phyloP scores from a whole-genome alignment of 805 yeast genomes.

The Saccharomycopsis guyanensis region DNA sequence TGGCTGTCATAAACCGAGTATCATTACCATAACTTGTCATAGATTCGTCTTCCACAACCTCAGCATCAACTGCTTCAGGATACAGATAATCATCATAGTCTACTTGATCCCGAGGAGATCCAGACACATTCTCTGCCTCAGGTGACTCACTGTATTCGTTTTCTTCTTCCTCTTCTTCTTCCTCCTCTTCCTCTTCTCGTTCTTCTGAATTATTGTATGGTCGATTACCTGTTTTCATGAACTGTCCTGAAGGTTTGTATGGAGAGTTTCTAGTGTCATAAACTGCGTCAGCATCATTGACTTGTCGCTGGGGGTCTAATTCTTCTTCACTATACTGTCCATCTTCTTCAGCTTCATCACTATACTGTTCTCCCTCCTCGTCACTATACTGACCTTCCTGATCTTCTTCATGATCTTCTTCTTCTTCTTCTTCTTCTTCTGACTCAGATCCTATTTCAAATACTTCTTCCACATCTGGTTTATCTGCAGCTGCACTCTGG shows the following conservation, averaged over 20 bases:
- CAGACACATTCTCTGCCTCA: neutral
- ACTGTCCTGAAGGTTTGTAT: no score
- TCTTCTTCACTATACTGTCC: slow-evolving; percentile 35
- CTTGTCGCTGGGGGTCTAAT: neutral
- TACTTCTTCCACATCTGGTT: no score
- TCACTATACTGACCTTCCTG: slow-evolving; percentile 35
- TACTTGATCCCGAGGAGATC: no score
- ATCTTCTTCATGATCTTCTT: slow-evolving; percentile 36
- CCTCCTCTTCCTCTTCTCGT: neutral
- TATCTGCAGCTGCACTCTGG: no score
- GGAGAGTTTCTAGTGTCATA: no score
- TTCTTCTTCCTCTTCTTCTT: neutral
- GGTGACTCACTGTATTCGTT: no score
- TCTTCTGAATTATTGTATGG: neutral
- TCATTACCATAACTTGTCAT: neutral
- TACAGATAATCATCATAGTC: no score
- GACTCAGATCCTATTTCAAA: no score
- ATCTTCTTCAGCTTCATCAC: slow-evolving; percentile 27
- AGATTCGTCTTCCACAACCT: neutral
- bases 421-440: slow-evolving; percentile 4
- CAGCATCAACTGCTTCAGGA: no score
- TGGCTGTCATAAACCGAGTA: neutral
- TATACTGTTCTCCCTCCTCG: slow-evolving; percentile 17
- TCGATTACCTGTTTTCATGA: no score
- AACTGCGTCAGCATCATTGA: slow-evolving; percentile 50